Conservation (phyloP, 345 rosid species). For the Draba incana region DNA sequence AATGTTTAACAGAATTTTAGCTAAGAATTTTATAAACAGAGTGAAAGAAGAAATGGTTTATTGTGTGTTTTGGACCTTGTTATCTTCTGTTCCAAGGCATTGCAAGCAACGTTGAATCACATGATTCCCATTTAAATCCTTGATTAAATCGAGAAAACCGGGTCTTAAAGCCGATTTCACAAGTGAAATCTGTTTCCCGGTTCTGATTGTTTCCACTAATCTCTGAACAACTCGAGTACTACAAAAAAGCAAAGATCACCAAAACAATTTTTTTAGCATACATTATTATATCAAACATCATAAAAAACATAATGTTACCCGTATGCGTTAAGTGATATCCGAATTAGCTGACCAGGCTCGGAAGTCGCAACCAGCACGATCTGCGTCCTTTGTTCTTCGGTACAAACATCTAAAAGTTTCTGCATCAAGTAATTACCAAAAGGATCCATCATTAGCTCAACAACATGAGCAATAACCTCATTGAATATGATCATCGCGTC, state of each 20-base stretch:
- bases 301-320: conserved; percentile 42
- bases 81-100: conserved; percentile 62
- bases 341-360: conserved; percentile 55
- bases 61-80: conserved; percentile 45
- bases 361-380: conserved; percentile 48
- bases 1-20: background rate
- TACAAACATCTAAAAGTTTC: conserved; percentile 57
- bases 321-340: conserved; percentile 55
- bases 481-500: conserved; percentile 51
- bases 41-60: background rate
- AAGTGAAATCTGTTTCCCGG: conserved; percentile 56
- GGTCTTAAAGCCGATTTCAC: conserved; percentile 60
- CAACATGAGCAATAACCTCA: conserved; percentile 55
- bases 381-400: conserved; percentile 57
- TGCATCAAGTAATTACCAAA: conserved; percentile 63
- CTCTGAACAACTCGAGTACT: conserved; percentile 77
- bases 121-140: conserved; percentile 77
- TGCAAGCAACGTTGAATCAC: conserved; percentile 82
- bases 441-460: conserved; percentile 63
- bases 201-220: conserved; percentile 66
- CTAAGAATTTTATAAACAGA: background rate
- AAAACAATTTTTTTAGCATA: background rate
- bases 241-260: background rate
- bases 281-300: background rate
- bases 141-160: conserved; percentile 62